A percentile compares a stretch with the other conserved stretches of the same genome.
These are phyloP conservation scores for Calocybe cyanea DNA, from an alignment of 768 basidiomycete species.

Conservation along the genomic window DNA sequence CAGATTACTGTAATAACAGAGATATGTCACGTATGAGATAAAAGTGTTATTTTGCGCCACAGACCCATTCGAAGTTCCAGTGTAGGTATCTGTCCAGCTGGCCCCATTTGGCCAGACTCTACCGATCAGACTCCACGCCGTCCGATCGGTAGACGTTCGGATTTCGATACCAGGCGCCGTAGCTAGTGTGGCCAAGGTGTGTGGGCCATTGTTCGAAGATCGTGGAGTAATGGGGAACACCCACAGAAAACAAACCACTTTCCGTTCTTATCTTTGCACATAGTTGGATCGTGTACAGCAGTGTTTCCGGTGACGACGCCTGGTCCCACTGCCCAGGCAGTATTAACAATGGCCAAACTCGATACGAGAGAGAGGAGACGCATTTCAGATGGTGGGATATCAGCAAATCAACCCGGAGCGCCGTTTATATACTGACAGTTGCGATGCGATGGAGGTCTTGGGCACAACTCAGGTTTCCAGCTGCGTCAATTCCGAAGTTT, in stretches of 20 bases:
- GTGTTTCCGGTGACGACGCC: constrained; percentile 36
- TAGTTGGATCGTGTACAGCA: constrained; percentile 41
- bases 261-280: constrained; percentile 45
- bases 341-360: constrained; percentile 1
- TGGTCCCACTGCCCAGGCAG: constrained; percentile 25
- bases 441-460: constrained; percentile 7
- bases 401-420: background rate
- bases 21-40: background rate
- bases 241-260: constrained; percentile 47
- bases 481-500: constrained; percentile 7
- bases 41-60: background rate
- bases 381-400: constrained; percentile 3
- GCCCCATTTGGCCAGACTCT: constrained; percentile 49
- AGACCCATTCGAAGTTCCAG: constrained; percentile 43
- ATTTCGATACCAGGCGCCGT: constrained; percentile 48
- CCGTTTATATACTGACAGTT: constrained; percentile 1
- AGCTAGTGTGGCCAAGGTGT: constrained; percentile 23
- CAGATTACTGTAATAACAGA: constrained; percentile 24
- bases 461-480: no score
- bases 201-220: background rate
- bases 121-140: constrained; percentile 41
- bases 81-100: constrained; percentile 46
- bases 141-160: constrained; percentile 45
- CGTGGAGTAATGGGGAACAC: constrained; percentile 19
- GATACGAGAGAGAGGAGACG: constrained; percentile 3